phyloP scores from a whole-genome alignment of 805 yeast genomes.

The Saccharomycopsis sp. region DNA sequence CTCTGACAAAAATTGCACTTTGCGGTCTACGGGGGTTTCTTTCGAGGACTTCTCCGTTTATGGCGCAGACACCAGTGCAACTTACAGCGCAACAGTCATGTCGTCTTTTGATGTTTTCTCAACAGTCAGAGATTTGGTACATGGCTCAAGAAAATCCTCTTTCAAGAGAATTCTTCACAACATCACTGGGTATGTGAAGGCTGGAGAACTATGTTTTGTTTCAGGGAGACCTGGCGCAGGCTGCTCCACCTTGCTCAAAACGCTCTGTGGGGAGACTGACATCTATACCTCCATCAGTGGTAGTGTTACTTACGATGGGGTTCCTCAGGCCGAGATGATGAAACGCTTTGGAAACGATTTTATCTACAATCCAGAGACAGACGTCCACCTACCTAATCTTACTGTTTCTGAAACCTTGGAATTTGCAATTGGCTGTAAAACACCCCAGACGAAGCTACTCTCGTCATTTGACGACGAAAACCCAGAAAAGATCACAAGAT shows the following conservation, averaged over 20 bases:
- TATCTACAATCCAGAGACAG: conserved; percentile 46
- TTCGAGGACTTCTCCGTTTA: conserved; percentile 33
- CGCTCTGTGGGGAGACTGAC: conserved; percentile 40
- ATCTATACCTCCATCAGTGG: conserved; percentile 40
- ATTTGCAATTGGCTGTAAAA: conserved; percentile 43
- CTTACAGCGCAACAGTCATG: conserved; percentile 33
- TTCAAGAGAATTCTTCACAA: neutral
- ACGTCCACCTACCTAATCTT: conserved; percentile 44
- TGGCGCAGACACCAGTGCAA: conserved; percentile 48
- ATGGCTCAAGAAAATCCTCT: neutral
- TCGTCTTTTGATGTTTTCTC: neutral
- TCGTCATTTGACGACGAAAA: conserved; percentile 30
- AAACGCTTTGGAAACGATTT: conserved; percentile 40
- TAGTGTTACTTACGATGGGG: conserved; percentile 42
- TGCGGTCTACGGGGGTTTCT: conserved; percentile 30
- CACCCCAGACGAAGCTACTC: conserved; percentile 35
- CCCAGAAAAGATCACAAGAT: conserved; percentile 34
- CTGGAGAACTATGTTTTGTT: conserved; percentile 49
- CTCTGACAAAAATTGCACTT: conserved; percentile 1
- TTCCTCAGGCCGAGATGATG: conserved; percentile 42
- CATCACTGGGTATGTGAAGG: conserved; percentile 32
- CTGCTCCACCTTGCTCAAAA: conserved; percentile 48
- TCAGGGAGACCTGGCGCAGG: conserved; percentile 60
- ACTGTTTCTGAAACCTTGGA: conserved; percentile 46
- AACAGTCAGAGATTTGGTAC: neutral